Conservation (phyloP, 169 alveolate species). For the Eimeria falciformis region DNA sequence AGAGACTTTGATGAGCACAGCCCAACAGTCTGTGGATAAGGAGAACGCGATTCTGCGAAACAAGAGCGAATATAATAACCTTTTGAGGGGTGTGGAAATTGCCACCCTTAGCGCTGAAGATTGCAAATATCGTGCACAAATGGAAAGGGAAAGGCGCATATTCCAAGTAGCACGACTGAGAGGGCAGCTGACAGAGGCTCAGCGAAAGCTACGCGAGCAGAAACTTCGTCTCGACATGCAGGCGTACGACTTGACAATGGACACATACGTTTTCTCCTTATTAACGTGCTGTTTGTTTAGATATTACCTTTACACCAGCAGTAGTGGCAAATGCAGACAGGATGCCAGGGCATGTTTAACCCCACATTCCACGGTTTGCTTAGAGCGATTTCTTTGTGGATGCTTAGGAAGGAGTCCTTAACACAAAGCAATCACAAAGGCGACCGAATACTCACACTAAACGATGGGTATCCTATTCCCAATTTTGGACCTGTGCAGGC, state of each 20-base stretch:
- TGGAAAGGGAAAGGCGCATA: conserved; percentile 64
- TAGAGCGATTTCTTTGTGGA: not conserved
- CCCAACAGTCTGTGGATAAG: conserved; percentile 54
- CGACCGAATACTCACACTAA: no score
- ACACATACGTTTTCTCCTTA: no score
- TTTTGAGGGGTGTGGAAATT: not conserved
- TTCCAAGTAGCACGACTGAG: conserved; percentile 58
- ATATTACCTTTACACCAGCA: no score
- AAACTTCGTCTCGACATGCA: not conserved
- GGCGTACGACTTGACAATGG: conserved; percentile 1
- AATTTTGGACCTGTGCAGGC: no score
- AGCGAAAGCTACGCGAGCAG: not conserved
- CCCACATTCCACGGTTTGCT: no score
- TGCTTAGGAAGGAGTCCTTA: not conserved
- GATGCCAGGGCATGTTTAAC: no score
- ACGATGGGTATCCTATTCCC: no score
- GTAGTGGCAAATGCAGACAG: not conserved
- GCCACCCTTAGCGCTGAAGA: conserved; percentile 45
- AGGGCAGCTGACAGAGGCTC: not conserved
- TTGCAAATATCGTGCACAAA: conserved; percentile 33
- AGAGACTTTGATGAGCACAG: conserved; percentile 40
- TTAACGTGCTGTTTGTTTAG: no score
- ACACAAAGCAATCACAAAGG: no score
- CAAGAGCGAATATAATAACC: conserved; percentile 1
- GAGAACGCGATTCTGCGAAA: conserved; percentile 11